phyloP scores from a whole-genome alignment of 2,329 filamentous ascomycete genomes.

The Fusarium sp. region DNA sequence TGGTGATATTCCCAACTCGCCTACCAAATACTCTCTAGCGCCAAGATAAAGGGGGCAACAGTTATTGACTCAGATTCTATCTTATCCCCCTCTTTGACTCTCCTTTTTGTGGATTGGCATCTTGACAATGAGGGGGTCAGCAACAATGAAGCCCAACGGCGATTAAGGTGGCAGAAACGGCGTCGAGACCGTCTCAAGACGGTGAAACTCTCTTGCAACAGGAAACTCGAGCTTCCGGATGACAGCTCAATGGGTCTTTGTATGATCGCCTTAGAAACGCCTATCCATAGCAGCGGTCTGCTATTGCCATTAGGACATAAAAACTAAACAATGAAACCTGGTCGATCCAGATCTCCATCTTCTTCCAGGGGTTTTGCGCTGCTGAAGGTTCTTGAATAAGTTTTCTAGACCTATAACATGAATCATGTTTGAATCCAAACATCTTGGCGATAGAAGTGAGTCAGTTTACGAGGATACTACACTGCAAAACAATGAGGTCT shows the following conservation, averaged over 20 bases:
- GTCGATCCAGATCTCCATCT: not conserved
- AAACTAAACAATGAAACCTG: conserved; percentile 24
- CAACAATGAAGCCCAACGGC: conserved; percentile 24
- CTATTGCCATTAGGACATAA: conserved; percentile 1
- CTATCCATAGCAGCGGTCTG: conserved; percentile 19
- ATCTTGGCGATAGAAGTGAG: conserved; percentile 11
- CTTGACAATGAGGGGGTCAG: not conserved
- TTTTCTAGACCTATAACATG: conserved; percentile 23
- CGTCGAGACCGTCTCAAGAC: conserved; percentile 15
- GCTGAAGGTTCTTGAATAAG: conserved; percentile 23
- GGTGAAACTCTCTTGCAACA: conserved; percentile 44
- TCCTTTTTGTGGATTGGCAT: conserved; percentile 2
- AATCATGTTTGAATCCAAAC: conserved; percentile 7
- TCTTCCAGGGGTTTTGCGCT: not conserved
- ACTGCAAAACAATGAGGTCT: not conserved
- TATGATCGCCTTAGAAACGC: conserved; percentile 35
- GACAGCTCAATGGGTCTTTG: conserved; percentile 26
- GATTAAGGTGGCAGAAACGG: conserved; percentile 23
- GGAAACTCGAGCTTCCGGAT: conserved; percentile 24
- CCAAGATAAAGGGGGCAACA: conserved; percentile 1
- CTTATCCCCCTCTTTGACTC: not conserved
- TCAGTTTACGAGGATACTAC: conserved; percentile 11
- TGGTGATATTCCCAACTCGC: conserved; percentile 1
- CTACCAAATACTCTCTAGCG: conserved; percentile 17
- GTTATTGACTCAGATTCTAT: conserved; percentile 12